These are phyloP conservation scores for Tephrocybe sp. DNA, from an alignment of 768 basidiomycete genomes.

Conservation along the genomic window DNA sequence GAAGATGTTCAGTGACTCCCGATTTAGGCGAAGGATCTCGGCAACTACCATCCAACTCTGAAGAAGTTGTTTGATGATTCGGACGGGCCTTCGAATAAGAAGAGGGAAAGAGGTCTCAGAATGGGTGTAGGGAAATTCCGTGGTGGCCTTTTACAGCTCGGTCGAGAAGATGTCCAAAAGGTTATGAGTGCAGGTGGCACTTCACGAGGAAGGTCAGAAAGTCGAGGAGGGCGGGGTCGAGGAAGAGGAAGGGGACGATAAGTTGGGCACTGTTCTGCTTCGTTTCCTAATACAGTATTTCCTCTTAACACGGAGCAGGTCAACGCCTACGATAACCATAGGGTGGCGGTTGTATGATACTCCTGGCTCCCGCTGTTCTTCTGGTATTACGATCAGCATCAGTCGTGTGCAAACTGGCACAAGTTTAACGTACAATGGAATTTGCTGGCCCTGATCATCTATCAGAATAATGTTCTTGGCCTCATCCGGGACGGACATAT, in stretches of 20 bases:
- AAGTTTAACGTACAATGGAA: slow-evolving; percentile 28
- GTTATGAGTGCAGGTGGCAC: slow-evolving; percentile 27
- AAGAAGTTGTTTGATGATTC: slow-evolving; percentile 61
- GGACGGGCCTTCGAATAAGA: slow-evolving; percentile 32
- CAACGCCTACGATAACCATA: not conserved
- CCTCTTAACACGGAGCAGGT: not conserved
- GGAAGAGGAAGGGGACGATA: slow-evolving; percentile 11
- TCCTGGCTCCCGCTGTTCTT: slow-evolving; percentile 4
- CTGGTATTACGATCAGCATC: not conserved
- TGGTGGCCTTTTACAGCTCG: slow-evolving; percentile 67
- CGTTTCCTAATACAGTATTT: not conserved
- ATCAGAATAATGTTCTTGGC: slow-evolving; percentile 32
- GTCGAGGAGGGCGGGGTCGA: slow-evolving; percentile 20
- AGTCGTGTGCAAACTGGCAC: not conserved
- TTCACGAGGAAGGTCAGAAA: slow-evolving; percentile 20
- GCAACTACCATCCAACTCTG: slow-evolving; percentile 81
- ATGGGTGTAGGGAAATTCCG: slow-evolving; percentile 82
- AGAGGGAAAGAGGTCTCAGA: slow-evolving; percentile 62
- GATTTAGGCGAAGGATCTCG: slow-evolving; percentile 74
- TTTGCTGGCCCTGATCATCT: slow-evolving; percentile 32
- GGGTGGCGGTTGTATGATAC: not conserved
- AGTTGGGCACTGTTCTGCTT: not conserved
- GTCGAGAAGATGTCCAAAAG: slow-evolving; percentile 55
- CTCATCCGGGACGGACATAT: slow-evolving; percentile 23
- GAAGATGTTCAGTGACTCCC: not conserved